Evolutionary conservation across 1,284 basidiomycete species (phyloP).

Genomic region (Cryptococcus depauperatus): DNA sequence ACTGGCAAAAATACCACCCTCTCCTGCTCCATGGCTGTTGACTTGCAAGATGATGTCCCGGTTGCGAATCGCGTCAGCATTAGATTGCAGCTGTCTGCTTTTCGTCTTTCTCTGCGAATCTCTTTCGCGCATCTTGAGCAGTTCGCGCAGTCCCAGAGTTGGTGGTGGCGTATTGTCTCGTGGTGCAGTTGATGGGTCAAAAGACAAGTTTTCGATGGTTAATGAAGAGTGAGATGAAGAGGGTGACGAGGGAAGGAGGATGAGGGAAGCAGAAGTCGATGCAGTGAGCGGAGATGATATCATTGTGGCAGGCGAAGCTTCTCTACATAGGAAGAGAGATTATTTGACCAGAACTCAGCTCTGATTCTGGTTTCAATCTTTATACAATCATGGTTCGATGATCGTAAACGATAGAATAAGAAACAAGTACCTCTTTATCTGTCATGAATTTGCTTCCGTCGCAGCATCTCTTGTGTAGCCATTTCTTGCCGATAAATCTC

Average conservation of each 20-base stretch:
- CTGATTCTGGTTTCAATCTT: too few relatives aligned
- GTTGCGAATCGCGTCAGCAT: too few relatives aligned
- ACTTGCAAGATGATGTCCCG: neutral
- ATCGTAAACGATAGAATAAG: too few relatives aligned
- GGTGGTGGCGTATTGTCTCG: neutral
- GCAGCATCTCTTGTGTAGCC: too few relatives aligned
- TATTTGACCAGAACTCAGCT: too few relatives aligned
- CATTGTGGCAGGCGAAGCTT: too few relatives aligned
- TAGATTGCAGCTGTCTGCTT: neutral
- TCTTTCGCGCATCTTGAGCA: slow-evolving; percentile 10
- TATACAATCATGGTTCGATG: too few relatives aligned
- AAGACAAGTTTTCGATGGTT: slow-evolving; percentile 11
- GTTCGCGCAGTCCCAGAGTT: slow-evolving; percentile 17
- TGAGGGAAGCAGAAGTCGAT: neutral
- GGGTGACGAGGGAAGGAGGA: neutral
- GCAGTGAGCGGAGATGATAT: neutral
- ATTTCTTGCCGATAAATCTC: neutral
- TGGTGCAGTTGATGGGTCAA: slow-evolving; percentile 5
- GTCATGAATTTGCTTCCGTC: too few relatives aligned
- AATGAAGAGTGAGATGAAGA: slow-evolving; percentile 8
- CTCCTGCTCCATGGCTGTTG: neutral
- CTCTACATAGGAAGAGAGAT: too few relatives aligned
- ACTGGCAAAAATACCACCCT: slow-evolving; percentile 18
- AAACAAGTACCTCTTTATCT: too few relatives aligned
- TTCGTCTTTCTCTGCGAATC: neutral